Percentiles rank a stretch among this genome's conserved stretches.
Conservation (phyloP, 495 filamentous ascomycete species). For the Penicillium roqueforti region DNA sequence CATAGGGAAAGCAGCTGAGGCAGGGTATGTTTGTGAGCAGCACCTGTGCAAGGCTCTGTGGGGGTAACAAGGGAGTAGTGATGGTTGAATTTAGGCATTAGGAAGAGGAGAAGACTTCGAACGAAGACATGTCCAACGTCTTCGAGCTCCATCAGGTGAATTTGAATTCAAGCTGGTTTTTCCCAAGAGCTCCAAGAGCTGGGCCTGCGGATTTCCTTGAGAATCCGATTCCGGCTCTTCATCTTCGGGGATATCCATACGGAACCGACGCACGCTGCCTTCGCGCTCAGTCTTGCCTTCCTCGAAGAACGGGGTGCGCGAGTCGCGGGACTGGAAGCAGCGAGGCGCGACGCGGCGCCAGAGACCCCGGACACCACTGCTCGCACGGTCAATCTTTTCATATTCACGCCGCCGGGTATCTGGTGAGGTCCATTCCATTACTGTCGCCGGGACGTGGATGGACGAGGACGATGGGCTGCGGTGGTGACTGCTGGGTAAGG, state of each 20-base stretch:
- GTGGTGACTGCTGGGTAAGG: slow-evolving; percentile 10
- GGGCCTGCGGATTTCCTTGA: slow-evolving; percentile 1
- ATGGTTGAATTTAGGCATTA: background rate
- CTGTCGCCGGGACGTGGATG: slow-evolving; percentile 38
- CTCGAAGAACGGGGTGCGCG: slow-evolving; percentile 40
- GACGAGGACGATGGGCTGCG: slow-evolving; percentile 23
- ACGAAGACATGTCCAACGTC: slow-evolving; percentile 20
- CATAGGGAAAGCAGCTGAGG: slow-evolving; percentile 1
- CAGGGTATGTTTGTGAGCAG: background rate
- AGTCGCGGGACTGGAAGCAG: slow-evolving; percentile 34
- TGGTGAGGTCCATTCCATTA: slow-evolving; percentile 49
- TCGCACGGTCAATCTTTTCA: slow-evolving; percentile 48
- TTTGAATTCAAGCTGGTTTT: background rate
- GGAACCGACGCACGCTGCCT: slow-evolving; percentile 46
- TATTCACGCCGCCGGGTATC: slow-evolving; percentile 47
- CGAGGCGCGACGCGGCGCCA: slow-evolving; percentile 43
- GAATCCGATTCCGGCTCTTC: background rate
- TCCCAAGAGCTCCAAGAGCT: slow-evolving; percentile 7
- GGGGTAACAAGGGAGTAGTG: background rate
- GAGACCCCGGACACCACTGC: slow-evolving; percentile 41
- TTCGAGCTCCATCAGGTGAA: slow-evolving; percentile 4
- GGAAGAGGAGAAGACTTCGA: slow-evolving; percentile 12
- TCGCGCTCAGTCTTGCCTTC: slow-evolving; percentile 39
- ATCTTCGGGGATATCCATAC: slow-evolving; percentile 47
- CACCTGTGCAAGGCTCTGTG: slow-evolving; percentile 5